These are phyloP conservation scores for Ascochyta lentis DNA, from an alignment of 2,329 filamentous ascomycete genomes.

Conservation along the genomic window DNA sequence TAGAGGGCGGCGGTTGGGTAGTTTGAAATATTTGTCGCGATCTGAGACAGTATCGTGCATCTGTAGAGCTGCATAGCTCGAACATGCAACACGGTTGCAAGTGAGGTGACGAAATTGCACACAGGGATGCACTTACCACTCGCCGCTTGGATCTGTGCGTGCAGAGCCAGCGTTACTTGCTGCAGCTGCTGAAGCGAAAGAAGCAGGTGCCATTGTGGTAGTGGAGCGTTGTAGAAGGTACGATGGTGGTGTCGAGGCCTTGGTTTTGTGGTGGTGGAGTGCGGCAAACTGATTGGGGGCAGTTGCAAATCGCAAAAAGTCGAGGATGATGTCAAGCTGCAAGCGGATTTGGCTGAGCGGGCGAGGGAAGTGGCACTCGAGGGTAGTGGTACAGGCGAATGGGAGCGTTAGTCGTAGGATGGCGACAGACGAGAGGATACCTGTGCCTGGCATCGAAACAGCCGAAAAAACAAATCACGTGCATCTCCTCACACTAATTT, in stretches of 20 bases:
- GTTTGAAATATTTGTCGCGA: constrained; percentile 19
- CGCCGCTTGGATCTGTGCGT: constrained; percentile 52
- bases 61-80: constrained; percentile 18
- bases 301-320: constrained; percentile 32
- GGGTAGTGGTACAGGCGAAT: constrained; percentile 30
- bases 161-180: constrained; percentile 51
- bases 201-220: constrained; percentile 55
- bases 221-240: constrained; percentile 25
- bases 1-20: neutral
- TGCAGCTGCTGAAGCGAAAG: constrained; percentile 60
- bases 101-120: constrained; percentile 9
- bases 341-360: constrained; percentile 26
- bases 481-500: constrained; percentile 11
- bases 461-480: constrained; percentile 10
- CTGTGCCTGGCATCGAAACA: constrained; percentile 17
- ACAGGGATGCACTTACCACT: constrained; percentile 52
- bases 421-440: constrained; percentile 17
- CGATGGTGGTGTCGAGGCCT: constrained; percentile 34
- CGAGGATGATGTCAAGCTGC: constrained; percentile 28
- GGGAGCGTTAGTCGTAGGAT: constrained; percentile 22
- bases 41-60: constrained; percentile 21
- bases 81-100: constrained; percentile 7
- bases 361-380: constrained; percentile 20
- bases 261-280: constrained; percentile 33
- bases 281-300: constrained; percentile 32